Conservation (phyloP, 139 green algal genomes). For the Chlorella sp. region DNA sequence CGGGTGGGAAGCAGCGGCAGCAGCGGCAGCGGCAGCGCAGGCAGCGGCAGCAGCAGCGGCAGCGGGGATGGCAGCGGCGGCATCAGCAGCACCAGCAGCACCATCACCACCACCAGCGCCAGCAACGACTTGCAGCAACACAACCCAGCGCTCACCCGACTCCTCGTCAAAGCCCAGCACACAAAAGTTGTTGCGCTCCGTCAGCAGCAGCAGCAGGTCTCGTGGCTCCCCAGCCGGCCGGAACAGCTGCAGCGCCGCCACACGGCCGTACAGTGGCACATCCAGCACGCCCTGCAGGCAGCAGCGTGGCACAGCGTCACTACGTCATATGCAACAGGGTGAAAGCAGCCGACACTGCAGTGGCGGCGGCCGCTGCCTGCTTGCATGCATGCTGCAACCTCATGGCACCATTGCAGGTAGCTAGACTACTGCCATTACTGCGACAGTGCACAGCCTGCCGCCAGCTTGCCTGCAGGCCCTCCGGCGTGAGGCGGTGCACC, state of each 20-base stretch:
- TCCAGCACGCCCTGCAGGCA: slow-evolving; percentile 83
- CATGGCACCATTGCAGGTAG: too few relatives aligned
- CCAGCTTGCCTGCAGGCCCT: slow-evolving; percentile 70
- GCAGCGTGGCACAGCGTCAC: too few relatives aligned
- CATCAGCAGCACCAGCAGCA: too few relatives aligned
- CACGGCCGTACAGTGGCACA: slow-evolving; percentile 93
- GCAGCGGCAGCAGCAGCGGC: too few relatives aligned
- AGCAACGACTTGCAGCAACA: too few relatives aligned
- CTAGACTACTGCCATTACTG: neutral
- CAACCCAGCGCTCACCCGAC: slow-evolving; percentile 44
- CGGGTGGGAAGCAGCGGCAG: too few relatives aligned
- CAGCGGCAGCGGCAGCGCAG: too few relatives aligned
- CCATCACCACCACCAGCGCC: neutral
- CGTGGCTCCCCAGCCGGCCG: slow-evolving; percentile 69
- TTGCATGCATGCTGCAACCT: too few relatives aligned
- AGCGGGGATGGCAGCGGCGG: too few relatives aligned
- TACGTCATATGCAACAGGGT: too few relatives aligned
- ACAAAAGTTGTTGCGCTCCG: slow-evolving; percentile 94
- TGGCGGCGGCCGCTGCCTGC: too few relatives aligned
- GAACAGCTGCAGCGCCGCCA: slow-evolving; percentile 90
- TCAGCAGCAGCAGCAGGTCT: slow-evolving; percentile 93
- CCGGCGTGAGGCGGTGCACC: slow-evolving; percentile 83
- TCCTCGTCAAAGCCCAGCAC: slow-evolving; percentile 86
- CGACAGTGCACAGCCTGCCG: slow-evolving; percentile 61
- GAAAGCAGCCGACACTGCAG: too few relatives aligned